These are phyloP conservation scores for Tripidium arundinaceum DNA, from an alignment of 202 grass and related monocot genomes.

Conservation along the genomic window DNA sequence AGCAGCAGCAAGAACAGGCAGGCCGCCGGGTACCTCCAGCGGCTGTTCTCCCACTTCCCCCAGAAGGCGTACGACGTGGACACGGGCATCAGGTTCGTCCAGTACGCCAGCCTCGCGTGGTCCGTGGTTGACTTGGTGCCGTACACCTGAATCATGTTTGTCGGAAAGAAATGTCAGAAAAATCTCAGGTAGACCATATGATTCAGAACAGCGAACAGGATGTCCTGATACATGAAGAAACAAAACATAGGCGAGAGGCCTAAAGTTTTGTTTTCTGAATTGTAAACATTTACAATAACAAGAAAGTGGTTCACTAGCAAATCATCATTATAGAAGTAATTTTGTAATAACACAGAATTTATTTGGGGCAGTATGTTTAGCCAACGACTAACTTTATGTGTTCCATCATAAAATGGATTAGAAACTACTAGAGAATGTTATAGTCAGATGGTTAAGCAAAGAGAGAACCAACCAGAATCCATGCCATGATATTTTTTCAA, in stretches of 20 bases:
- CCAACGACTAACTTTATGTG: not conserved
- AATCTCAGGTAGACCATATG: not conserved
- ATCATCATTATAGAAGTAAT: not conserved
- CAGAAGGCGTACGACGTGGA: slow-evolving; percentile 85
- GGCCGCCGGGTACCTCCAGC: slow-evolving; percentile 53
- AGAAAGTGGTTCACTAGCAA: not conserved
- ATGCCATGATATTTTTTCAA: not conserved
- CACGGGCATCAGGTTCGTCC: slow-evolving; percentile 86
- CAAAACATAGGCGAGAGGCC: not conserved
- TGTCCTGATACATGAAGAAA: not conserved
- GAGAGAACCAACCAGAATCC: not conserved
- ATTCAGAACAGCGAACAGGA: not conserved
- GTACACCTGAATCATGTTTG: slow-evolving; percentile 41
- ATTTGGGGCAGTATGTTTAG: not conserved
- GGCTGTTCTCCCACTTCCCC: slow-evolving; percentile 52
- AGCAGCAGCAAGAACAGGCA: slow-evolving; percentile 45
- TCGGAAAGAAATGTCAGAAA: slow-evolving; percentile 5
- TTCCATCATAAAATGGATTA: not conserved
- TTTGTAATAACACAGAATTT: not conserved
- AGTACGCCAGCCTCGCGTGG: slow-evolving; percentile 89
- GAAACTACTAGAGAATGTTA: not conserved
- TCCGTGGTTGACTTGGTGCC: slow-evolving; percentile 91
- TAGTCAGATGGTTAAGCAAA: not conserved
- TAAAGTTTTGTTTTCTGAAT: not conserved
- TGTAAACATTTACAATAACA: not conserved